phyloP scores from a whole-genome alignment of 768 basidiomycete species.

The Pleurotus platypus region DNA sequence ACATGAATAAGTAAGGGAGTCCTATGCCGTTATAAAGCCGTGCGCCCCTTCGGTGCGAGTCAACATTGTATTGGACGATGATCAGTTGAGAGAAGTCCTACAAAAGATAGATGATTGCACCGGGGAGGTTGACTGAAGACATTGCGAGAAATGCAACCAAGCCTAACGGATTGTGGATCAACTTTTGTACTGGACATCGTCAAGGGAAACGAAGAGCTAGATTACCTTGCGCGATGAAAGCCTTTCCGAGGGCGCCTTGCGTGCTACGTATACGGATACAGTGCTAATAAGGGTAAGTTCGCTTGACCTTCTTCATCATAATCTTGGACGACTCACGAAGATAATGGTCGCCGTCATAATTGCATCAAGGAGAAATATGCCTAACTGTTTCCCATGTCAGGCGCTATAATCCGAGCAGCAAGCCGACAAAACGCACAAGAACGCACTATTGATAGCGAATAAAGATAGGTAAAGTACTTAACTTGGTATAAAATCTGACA shows the following conservation, averaged over 20 bases:
- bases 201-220: neutral
- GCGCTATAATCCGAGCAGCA: too few species aligned
- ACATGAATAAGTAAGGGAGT: constrained; percentile 16
- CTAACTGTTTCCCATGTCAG: constrained; percentile 10
- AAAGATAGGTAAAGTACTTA: neutral
- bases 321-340: constrained; percentile 11
- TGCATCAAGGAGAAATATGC: constrained; percentile 17
- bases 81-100: constrained; percentile 3
- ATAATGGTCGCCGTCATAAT: constrained; percentile 16
- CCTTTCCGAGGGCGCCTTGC: constrained; percentile 18
- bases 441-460: constrained; percentile 7
- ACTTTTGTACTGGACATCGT: neutral
- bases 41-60: constrained; percentile 4
- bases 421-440: neutral
- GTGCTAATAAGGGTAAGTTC: constrained; percentile 12
- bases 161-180: constrained; percentile 5
- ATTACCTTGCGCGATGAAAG: constrained; percentile 20
- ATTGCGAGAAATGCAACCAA: constrained; percentile 17
- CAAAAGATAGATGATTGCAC: constrained; percentile 15
- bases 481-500: neutral
- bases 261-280: constrained; percentile 20
- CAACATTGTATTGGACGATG: neutral
- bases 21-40: constrained; percentile 15
- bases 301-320: neutral
- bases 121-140: constrained; percentile 15